Evolutionary conservation across 768 basidiomycete species (phyloP), one percentile per base, ranked within the genome.

Genomic region (Podaxis rugospora): DNA sequence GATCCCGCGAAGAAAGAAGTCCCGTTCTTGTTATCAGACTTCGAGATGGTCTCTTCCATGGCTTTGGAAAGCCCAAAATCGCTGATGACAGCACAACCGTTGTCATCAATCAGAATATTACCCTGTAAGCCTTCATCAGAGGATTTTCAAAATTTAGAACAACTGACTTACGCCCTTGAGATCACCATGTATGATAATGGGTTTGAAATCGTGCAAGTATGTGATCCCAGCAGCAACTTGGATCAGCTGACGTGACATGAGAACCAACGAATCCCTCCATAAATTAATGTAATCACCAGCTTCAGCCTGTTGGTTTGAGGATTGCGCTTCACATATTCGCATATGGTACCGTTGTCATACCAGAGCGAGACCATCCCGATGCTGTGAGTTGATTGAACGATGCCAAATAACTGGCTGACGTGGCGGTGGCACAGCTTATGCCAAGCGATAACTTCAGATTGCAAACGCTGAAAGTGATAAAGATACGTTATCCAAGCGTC

Each of bases 331-430:
- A 86, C 69, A 66, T 84, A 87, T 23, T 78, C 70, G 56, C 73
- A 75, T 56, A 87, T 73, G 6, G 80, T 83, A 7, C 86, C 85
- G 54, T 86, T 84, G 37, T 78, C 75, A 66, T 83, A 86, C 84
- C 85, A 88, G 3, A 81, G 80, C 4, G 86, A 86, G 0, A 87
- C 83, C 83, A 87, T 86, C 16, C 80, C 85, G 27, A 87, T 75
- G 51, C 81, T 80, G 36, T 77, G 74, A 28, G 74, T 70, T 4
- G 76, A 75, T 64, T 83, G 82, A 14, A 83, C 70, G 58, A 87
- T 77, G 1, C 86, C 86, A 57, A 79, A 82, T 27, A 87, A 69
- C 46, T 79, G 80, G 39, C 79, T 79, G 50, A 87, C 75, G 61
- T 87, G 84, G 47, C 73, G 74, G 61, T 87, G 85, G 47, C 76